Evolutionary conservation across 2,329 filamentous ascomycete genomes (phyloP).

Genomic region (Seiridium cupressi): DNA sequence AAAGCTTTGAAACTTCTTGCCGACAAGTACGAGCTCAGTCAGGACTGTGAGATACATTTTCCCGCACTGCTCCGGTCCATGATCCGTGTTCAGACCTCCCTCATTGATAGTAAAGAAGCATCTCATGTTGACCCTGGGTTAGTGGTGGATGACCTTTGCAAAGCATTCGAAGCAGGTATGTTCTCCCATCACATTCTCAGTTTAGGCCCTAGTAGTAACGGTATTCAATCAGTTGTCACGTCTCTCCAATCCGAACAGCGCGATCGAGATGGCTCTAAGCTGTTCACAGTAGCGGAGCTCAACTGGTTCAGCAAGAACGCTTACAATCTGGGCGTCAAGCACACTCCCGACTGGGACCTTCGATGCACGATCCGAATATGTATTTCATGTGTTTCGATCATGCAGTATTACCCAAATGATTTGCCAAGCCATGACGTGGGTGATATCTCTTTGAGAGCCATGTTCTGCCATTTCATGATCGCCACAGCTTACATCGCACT

Average conservation of each 20-base stretch:
- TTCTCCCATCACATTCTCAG: constrained; percentile 2
- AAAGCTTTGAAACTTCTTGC: constrained; percentile 59
- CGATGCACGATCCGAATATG: constrained; percentile 55
- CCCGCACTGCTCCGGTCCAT: constrained; percentile 64
- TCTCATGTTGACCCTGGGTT: constrained; percentile 12
- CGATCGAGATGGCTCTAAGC: constrained; percentile 38
- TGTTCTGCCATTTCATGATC: constrained; percentile 71
- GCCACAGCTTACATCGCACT: constrained; percentile 49
- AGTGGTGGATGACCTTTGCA: constrained; percentile 51
- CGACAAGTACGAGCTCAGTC: constrained; percentile 48
- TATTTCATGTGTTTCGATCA: constrained; percentile 49
- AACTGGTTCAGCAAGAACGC: constrained; percentile 83
- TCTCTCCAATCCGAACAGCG: constrained; percentile 37
- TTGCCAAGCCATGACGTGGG: constrained; percentile 35
- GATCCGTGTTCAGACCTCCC: constrained; percentile 46
- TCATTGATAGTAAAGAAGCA: constrained; percentile 33
- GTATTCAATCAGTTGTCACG: constrained; percentile 36
- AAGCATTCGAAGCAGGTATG: constrained; percentile 44
- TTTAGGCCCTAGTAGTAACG: constrained; percentile 10
- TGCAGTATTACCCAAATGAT: constrained; percentile 48
- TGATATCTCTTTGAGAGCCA: constrained; percentile 56
- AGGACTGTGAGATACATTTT: constrained; percentile 51
- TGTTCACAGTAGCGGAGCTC: constrained; percentile 65
- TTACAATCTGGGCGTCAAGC: constrained; percentile 73
- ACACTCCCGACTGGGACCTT: constrained; percentile 54